Evolutionary conservation across 1,284 basidiomycete genomes (phyloP), one percentile per base, ranked within the genome.

Genomic region (Golubevia pallescens): DNA sequence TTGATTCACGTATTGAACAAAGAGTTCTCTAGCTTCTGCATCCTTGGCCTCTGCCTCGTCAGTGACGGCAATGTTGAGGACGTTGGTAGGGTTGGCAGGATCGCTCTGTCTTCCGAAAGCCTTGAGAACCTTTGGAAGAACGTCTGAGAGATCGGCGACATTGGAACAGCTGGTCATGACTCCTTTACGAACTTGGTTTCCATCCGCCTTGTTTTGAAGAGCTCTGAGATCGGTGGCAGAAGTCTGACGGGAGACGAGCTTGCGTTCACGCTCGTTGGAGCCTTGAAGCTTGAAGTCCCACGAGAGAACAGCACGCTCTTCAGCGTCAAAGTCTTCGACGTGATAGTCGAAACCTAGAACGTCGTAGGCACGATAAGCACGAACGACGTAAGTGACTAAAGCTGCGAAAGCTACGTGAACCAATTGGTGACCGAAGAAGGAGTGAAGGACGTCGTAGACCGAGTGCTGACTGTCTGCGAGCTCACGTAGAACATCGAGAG

Each of bases 401-500:
- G 97, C 92, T 81, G 96, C 97, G 57, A 97, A 90, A 24, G 91
- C 90, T 69, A 98, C 90, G 59, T 91, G 89, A 78, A 97, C 94
- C 38, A 77, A 70, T 60, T 89, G 86, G 84, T 95, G 92, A 71
- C 90, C 91, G 89, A 98, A 99, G 90, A 99, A 99, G 13, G 93
- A 90, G 16, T 95, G 93, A 65, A 99, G 89, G 10, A 99, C 97
- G 83, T 99, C 96, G 86, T 93, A 99, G 34, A 99, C 95, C 21
- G 94, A 96, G 88, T 95, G 97, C 67, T 93, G 90, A 28, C 95
- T 97, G 87, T 99, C 97, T 73, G 93, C 93, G 57, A 99, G 90
- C 87, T 99, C 97, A 80, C 92, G 91, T 76, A 99, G 89, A 34
- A 94, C 89, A 67, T 97, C 94, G 24, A 90, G 88, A 42, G 93